Base-by-base conservation (phyloP, 352 stramenopile genomes). In the Phytophthora europaea region DNA sequence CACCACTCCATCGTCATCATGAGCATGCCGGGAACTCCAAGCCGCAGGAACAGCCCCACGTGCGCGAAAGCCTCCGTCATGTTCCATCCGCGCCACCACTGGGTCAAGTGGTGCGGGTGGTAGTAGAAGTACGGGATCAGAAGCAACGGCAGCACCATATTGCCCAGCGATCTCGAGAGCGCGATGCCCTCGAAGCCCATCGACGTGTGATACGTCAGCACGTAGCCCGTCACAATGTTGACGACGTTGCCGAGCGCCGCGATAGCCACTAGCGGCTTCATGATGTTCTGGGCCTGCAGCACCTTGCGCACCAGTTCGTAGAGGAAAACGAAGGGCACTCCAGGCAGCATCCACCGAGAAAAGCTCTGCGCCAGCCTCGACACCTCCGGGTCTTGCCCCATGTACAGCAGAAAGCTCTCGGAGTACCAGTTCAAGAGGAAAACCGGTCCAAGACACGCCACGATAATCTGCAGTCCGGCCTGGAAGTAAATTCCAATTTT, bases 301-400 rank as follows among this genome's bases (percentile, higher is more conserved):
- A 93, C 76, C 55, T 97, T 96, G 58, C 90, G 82, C 13, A 96
- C 61, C 16, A 96, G 64, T 70, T 97, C 88, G 70, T 95, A 97
- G 4, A 85, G 65, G 56, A 94, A 97, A 4, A 94, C 54, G 58
- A 92, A 94, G 8, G 90, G 88, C 57, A 88, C 51, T 15, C 88
- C 84, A 3, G 73, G 77, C 2, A 97, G 45, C 48, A 73, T 76
- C 71, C 91, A 91, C 3, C 88, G 59, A 8, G 81, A 87, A 13
- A 94, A 95, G 6, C 82, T 68, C 23, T 87, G 85, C 1, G 90
- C 88, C 31, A 88, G 58, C 13, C 59, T 43, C 6, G 90, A 70
- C 28, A 97, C 87, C 23, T 85, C 71, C 0, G 72, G 65, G 33
- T 89, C 79, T 58, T 89, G 83, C 0, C 81, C 79, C 34, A 92